Base-by-base conservation (phyloP, 768 basidiomycete genomes). In the Suillus tomentosus region DNA sequence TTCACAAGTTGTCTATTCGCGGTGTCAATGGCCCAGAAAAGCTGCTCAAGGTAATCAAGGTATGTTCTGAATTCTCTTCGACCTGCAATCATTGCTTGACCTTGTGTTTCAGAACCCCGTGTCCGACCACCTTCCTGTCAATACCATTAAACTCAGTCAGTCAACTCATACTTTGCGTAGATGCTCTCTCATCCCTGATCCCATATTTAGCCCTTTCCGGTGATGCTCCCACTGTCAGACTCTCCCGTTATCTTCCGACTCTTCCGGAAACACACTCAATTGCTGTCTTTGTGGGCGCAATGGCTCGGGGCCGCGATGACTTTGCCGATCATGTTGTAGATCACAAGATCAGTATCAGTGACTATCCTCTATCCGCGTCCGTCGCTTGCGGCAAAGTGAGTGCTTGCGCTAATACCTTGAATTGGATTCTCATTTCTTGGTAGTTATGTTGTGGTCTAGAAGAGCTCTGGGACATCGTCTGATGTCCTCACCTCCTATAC, bases 1-100 rank as follows among this genome's bases (percentile, higher is more conserved):
- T 99, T 11, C 96, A 99, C 79, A 96, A 94, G 70, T 85, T 98
- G 22, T 94, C 90, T 62, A 99, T 99, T 70, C 84, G 97, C 58
- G 95, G 95, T 43, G 95, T 97, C 47, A 97, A 97, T 71, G 96
- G 96, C 0, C 91, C 95, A 5, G 97, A 99, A 78, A 99, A 98
- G 76, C 80, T 99, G 43, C 85, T 99, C 62, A 96, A 98, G 77
- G 95, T 99, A 51, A 91, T 99, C 84, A 96, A 96, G 81, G 94
- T 93, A 71, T 51, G 82, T 66, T 58, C 5, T 14, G 40, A 17
- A 19, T 60, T 39, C 22, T 63, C 34, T 17, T 43, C 54, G 14
- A 5, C 57, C 15, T 51, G 34, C 15, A 17, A 56, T 60, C 64
- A 31, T 50, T 36, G 34, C 61, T 71, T 58, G 40, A 66, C 34